A percentile compares a stretch with the other conserved stretches of the same genome.
phyloP scores from a whole-genome alignment of 805 yeast species.

The Candida cerambycidarum region DNA sequence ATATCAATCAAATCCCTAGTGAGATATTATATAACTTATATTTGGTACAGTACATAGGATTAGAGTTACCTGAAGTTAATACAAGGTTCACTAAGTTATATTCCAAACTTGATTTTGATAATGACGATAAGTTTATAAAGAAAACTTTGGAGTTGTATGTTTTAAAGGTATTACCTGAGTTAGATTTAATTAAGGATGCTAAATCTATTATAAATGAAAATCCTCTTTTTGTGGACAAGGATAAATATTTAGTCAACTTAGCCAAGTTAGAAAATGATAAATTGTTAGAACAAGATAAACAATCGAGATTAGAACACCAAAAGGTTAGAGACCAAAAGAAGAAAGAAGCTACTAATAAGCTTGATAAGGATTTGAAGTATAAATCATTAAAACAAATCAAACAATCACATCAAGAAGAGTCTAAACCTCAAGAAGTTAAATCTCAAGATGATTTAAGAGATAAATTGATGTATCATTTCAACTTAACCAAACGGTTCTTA shows the following conservation, averaged over 20 bases:
- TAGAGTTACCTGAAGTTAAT: conserved; percentile 15
- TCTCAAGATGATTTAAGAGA: conserved; percentile 15
- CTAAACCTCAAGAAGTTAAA: conserved; percentile 5
- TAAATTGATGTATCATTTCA: conserved; percentile 18
- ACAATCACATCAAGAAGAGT: conserved; percentile 6
- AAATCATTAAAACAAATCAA: conserved; percentile 27
- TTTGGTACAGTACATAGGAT: conserved; percentile 30
- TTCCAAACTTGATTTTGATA: conserved; percentile 12
- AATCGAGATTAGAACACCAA: conserved; percentile 19
- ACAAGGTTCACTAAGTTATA: conserved; percentile 12
- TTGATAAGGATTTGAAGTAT: conserved; percentile 25
- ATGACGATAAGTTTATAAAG: conserved; percentile 12
- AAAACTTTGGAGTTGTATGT: conserved; percentile 33
- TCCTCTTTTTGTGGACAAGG: conserved; percentile 15
- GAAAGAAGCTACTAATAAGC: conserved; percentile 15
- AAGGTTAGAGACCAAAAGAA: conserved; percentile 24
- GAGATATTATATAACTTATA: conserved; percentile 34
- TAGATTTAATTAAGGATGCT: conserved; percentile 29
- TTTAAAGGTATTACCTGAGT: conserved; percentile 34
- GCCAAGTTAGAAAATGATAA: conserved; percentile 13
- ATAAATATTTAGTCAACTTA: conserved; percentile 9
- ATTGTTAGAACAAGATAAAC: conserved; percentile 15
- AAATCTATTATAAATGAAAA: conserved; percentile 25
- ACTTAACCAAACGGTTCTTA: conserved; percentile 22
- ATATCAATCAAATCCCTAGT: conserved; percentile 24